Evolutionary conservation across 257 asterid species (phyloP).

Genomic region (Solanum sitiens): DNA sequence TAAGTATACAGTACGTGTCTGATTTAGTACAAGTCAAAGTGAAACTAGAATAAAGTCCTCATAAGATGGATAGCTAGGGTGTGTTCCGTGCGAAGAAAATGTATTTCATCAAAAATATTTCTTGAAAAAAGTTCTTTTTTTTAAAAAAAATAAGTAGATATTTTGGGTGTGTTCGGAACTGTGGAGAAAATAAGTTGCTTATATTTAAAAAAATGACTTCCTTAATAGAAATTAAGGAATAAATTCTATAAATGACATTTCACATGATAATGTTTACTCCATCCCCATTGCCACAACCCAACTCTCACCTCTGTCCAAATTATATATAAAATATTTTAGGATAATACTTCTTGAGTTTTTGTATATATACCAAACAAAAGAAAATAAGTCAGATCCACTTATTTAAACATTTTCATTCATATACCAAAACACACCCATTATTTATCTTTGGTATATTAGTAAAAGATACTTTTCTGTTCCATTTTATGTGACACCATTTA

Average conservation of each 20-base stretch:
- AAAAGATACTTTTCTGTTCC: not conserved
- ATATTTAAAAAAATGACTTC: no score
- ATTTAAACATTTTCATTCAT: no score
- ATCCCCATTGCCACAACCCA: not conserved
- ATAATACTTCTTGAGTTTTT: not conserved
- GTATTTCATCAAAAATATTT: no score
- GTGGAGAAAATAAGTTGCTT: no score
- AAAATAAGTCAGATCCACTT: not conserved
- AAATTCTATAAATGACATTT: no score
- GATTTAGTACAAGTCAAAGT: not conserved
- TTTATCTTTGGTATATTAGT: not conserved
- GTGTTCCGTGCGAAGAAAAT: not conserved
- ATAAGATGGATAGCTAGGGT: not conserved
- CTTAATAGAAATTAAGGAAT: no score
- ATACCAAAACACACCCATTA: not conserved
- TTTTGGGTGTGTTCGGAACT: no score
- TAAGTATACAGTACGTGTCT: not conserved
- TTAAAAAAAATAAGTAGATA: no score
- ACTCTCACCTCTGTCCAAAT: not conserved
- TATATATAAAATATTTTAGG: not conserved
- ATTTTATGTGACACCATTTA: no score
- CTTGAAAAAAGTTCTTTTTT: no score
- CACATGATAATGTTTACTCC: not conserved
- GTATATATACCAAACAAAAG: not conserved
- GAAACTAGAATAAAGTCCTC: not conserved